Conservation (phyloP, 371 early-diverging fungal genomes). For the Synchytrium microbalum region DNA sequence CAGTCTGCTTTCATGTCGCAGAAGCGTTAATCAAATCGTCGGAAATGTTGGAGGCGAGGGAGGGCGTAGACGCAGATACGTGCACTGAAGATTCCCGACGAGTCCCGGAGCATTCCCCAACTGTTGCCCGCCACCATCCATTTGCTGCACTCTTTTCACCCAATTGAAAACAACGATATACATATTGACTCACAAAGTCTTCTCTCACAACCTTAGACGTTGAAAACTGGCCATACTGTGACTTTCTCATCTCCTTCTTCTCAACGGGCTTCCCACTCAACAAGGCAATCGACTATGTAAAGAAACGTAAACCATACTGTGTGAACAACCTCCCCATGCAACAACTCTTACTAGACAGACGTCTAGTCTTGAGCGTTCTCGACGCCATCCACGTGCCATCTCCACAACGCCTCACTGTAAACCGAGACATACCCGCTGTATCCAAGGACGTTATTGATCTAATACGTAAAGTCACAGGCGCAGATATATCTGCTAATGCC, state of each 20-base stretch:
- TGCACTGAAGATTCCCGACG: no score
- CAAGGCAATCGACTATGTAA: constrained; percentile 86
- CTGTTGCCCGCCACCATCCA: no score
- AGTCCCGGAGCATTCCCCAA: no score
- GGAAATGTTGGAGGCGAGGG: no score
- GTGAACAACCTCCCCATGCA: constrained; percentile 91
- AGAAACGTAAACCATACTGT: constrained; percentile 74
- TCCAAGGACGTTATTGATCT: constrained; percentile 42
- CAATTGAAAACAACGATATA: no score
- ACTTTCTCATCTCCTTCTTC: constrained; percentile 96
- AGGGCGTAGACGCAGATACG: no score
- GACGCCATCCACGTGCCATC: constrained; percentile 82
- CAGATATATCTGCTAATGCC: constrained; percentile 37
- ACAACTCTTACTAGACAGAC: constrained; percentile 84
- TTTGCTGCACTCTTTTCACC: no score
- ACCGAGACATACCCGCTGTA: constrained; percentile 12
- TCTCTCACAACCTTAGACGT: no score
- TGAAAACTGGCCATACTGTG: constrained; percentile 91
- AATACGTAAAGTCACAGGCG: constrained; percentile 31
- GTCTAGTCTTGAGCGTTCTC: constrained; percentile 79
- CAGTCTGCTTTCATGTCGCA: no score
- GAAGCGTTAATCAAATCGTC: no score
- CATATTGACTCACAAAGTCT: neutral
- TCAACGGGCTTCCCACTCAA: constrained; percentile 90
- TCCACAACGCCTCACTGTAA: constrained; percentile 58